Base-by-base conservation (phyloP, 2,329 filamentous ascomycete species). In the Blastomyces gilchristii region DNA sequence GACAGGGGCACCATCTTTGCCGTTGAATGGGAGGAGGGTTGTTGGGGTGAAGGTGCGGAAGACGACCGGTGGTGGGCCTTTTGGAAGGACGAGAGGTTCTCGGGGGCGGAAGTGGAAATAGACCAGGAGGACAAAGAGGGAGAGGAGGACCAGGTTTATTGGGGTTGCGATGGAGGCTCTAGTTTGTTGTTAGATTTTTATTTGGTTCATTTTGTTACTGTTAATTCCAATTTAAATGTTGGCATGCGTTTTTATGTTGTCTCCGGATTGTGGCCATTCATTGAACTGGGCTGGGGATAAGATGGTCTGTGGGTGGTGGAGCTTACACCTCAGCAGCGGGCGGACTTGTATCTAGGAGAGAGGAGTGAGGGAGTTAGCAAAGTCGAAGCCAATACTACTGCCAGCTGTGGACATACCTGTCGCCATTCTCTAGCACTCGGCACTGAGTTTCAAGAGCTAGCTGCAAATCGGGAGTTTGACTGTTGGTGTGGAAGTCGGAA, bases 11-110 rank as follows among this genome's bases (percentile, higher is more conserved):
- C 82, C 83, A 71, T 89, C 82, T 62, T 81, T 78, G 73, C 94
- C 94, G 78, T 93, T 92, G 82, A 87, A 93, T 41, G 90, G 89
- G 39, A 91, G 83, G n/a, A 99, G 85, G 3, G 90, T 90, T 41
- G 88, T 87, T 16, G 89, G 89, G 7, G 87, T 91, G 76, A 91
- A 96, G 67, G 89, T 89, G 60, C 89, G 90, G 74, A 93, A 97
- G 66, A 97, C 87, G 58, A 94, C 85, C 3, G 91, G 91, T 2
- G 75, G 69, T 8, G 84, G 82, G 37, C 79, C 78, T 64, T 78
- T 77, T 31, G 84, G 83, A 25, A 87, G 79, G 5, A 75, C 75
- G 53, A 79, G 73, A 43, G 80, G 76, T 9, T 78, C 74, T 64
- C 79, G 78, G 58, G 84, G 83, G 54, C 83, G 81, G 68, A 86